These are phyloP conservation scores for Alloteropsis angusta DNA, from an alignment of 202 grass and related monocot genomes.

Conservation along the genomic window DNA sequence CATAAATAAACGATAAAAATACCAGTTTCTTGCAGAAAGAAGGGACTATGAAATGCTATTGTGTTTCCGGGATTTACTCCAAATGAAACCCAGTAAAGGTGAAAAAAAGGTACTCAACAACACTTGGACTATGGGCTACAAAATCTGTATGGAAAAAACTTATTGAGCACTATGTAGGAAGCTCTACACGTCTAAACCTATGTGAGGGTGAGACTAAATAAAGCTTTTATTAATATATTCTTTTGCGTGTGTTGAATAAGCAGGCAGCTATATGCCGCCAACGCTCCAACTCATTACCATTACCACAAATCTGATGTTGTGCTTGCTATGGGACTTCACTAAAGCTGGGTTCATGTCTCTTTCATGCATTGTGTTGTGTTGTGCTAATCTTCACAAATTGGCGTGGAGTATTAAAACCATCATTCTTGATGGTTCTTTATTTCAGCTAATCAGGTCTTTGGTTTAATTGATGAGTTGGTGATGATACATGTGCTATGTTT, in stretches of 20 bases:
- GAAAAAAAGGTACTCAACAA: background rate
- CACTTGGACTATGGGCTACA: background rate
- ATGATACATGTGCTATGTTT: too few species aligned
- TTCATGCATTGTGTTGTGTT: too few species aligned
- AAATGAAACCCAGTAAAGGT: background rate
- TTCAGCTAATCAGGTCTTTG: too few species aligned
- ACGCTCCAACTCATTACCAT: too few species aligned
- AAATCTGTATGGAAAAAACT: background rate
- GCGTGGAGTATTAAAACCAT: too few species aligned
- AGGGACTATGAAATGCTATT: background rate
- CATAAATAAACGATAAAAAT: background rate
- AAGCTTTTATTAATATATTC: background rate
- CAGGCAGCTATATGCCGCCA: slow-evolving; percentile 16
- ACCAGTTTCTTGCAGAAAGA: background rate
- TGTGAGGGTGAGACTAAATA: background rate
- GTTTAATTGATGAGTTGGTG: too few species aligned
- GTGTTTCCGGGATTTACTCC: background rate
- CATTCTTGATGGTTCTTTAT: too few species aligned
- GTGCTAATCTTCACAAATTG: too few species aligned
- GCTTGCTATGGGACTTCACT: too few species aligned
- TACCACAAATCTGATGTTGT: too few species aligned
- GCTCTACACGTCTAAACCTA: background rate
- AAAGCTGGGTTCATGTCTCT: too few species aligned
- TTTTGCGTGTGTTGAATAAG: background rate
- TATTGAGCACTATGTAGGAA: background rate